Evolutionary conservation across 139 green algal genomes (phyloP).

Genomic region (Asterochloris sp.): DNA sequence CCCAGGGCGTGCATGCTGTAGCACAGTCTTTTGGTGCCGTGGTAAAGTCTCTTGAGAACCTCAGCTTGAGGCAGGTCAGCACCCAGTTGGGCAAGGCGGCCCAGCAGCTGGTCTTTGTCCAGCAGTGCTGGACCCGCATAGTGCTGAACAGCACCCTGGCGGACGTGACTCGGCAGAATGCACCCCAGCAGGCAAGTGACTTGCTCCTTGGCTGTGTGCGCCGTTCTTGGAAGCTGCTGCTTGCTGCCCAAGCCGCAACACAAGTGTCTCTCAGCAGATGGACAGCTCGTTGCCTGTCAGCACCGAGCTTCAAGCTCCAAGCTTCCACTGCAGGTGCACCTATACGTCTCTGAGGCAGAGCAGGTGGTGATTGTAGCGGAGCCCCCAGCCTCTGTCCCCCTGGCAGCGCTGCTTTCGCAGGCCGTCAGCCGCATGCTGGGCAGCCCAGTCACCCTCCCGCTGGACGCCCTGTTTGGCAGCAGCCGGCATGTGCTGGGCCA

Average conservation of each 20-base stretch:
- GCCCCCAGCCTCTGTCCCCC: conserved; percentile 24
- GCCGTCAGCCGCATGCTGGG: conserved; percentile 48
- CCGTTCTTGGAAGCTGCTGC: not conserved
- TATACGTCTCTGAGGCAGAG: not conserved
- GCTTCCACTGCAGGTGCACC: no score
- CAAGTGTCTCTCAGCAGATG: not conserved
- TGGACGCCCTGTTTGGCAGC: conserved; percentile 50
- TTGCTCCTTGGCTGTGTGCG: not conserved
- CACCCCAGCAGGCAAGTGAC: not conserved
- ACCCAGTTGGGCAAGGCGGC: conserved; percentile 9
- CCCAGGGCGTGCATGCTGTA: conserved; percentile 10
- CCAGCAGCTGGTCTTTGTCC: conserved; percentile 33
- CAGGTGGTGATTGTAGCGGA: conserved; percentile 12
- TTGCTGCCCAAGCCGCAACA: not conserved
- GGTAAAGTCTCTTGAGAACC: not conserved
- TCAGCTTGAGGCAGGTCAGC: conserved; percentile 8
- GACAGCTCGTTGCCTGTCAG: no score
- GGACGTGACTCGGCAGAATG: not conserved
- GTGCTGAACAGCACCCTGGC: not conserved
- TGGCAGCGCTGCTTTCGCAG: conserved; percentile 36
- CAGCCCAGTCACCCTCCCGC: conserved; percentile 43
- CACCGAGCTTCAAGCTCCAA: no score
- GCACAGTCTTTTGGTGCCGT: not conserved
- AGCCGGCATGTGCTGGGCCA: not conserved
- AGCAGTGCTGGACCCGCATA: conserved; percentile 18